Percentiles rank a stretch among this genome's conserved stretches.
Evolutionary conservation across 352 stramenopile species (phyloP).

Genomic region (Phytophthora colocasiae): DNA sequence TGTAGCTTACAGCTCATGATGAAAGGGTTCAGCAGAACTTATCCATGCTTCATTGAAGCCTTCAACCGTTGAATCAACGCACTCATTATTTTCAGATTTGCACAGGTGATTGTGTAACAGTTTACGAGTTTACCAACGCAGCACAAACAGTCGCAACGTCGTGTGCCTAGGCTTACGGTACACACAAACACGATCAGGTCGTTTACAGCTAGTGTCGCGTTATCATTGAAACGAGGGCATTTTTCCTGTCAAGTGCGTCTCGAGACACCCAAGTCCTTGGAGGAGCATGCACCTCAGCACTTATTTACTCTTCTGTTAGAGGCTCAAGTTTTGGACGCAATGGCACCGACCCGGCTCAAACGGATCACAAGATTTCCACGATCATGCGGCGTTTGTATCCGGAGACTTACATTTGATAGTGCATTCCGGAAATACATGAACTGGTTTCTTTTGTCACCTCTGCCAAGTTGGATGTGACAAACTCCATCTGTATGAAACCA

Average conservation of each 20-base stretch:
- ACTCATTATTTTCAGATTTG: neutral
- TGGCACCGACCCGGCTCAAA: conserved; percentile 4
- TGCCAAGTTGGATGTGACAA: conserved; percentile 5
- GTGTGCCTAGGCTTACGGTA: no score
- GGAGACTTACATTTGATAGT: neutral
- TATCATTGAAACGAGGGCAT: neutral
- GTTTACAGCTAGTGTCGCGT: neutral
- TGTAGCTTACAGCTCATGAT: no score
- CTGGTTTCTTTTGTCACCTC: conserved; percentile 1
- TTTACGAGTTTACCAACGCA: neutral
- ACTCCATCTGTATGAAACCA: neutral
- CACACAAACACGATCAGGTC: no score
- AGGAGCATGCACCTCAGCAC: neutral
- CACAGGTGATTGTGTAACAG: neutral
- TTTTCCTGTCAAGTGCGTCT: neutral
- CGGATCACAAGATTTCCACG: conserved; percentile 1
- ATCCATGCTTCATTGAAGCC: no score
- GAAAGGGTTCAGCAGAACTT: no score
- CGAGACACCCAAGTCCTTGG: neutral
- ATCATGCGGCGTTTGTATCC: neutral
- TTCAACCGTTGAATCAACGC: no score
- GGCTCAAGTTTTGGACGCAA: neutral
- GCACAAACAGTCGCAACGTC: no score
- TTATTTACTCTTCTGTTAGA: neutral
- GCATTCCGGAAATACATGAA: neutral